phyloP scores from a whole-genome alignment of 805 yeast species.

The Suhomyces emberorum region DNA sequence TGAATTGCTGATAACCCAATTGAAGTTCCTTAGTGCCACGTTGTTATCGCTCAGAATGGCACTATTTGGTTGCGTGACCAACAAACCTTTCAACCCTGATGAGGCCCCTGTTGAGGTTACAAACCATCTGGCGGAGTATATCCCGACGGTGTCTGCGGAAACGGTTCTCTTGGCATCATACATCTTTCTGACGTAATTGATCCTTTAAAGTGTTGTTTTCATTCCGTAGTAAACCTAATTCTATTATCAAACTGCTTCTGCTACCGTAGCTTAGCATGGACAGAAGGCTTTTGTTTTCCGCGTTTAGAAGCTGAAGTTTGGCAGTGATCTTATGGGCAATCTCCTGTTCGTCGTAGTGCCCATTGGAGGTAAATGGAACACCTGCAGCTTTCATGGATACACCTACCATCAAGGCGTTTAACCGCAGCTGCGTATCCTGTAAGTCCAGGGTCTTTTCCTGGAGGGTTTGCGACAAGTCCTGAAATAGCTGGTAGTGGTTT shows the following conservation, averaged over 20 bases:
- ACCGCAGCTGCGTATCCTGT: slow-evolving; percentile 55
- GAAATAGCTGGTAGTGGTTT: slow-evolving; percentile 45
- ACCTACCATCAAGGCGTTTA: slow-evolving; percentile 55
- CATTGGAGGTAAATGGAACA: slow-evolving; percentile 40
- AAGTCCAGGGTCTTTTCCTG: slow-evolving; percentile 47
- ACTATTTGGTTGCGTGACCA: too few species aligned
- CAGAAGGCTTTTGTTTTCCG: slow-evolving; percentile 68
- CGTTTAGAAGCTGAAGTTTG: slow-evolving; percentile 56
- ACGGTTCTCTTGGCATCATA: background rate
- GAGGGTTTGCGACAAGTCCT: slow-evolving; percentile 46
- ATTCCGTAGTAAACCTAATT: slow-evolving; percentile 55
- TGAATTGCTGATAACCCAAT: background rate
- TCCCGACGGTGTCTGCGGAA: background rate
- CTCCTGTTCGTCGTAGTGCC: slow-evolving; percentile 71
- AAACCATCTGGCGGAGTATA: too few species aligned
- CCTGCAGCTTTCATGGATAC: slow-evolving; percentile 19
- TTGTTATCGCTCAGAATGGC: too few species aligned
- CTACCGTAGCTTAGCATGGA: slow-evolving; percentile 75
- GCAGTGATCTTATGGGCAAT: slow-evolving; percentile 68
- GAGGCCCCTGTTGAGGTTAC: too few species aligned
- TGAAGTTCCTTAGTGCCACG: too few species aligned
- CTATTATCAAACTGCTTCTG: slow-evolving; percentile 66
- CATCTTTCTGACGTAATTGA: slow-evolving; percentile 1
- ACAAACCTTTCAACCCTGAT: too few species aligned
- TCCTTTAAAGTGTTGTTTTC: slow-evolving; percentile 22